Percentiles rank a stretch among this genome's conserved stretches.
phyloP scores from a whole-genome alignment of 306 rosid genomes.

The Lathyrus aphaca region DNA sequence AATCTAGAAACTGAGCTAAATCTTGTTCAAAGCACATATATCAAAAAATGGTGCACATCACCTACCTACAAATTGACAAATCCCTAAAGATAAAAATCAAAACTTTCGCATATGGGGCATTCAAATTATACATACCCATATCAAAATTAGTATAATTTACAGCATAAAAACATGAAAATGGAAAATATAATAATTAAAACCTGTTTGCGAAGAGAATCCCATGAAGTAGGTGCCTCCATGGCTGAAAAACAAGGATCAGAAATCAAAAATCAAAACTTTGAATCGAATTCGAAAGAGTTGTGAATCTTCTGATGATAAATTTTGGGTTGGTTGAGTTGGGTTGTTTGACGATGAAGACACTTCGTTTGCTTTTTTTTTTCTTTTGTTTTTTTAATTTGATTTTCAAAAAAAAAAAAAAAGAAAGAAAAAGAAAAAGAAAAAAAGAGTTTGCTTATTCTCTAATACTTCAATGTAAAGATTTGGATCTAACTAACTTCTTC shows the following conservation, averaged over 20 bases:
- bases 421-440: background rate
- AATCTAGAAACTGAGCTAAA: conserved; percentile 3
- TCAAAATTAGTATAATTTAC: background rate
- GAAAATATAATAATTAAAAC: conserved; percentile 37
- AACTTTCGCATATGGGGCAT: background rate
- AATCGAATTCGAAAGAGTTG: background rate
- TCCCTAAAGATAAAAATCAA: conserved; percentile 18
- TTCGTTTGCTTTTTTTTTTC: conserved; percentile 39
- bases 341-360: conserved; percentile 68
- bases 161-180: conserved; percentile 1
- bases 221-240: conserved; percentile 83
- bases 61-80: conserved; percentile 31
- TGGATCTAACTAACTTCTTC: no score
- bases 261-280: background rate
- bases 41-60: conserved; percentile 4
- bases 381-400: background rate
- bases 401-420: no score
- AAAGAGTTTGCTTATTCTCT: background rate
- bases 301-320: background rate
- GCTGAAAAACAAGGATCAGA: conserved; percentile 31
- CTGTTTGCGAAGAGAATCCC: conserved; percentile 98
- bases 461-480: background rate
- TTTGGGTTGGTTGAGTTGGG: conserved; percentile 20
- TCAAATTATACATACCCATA: conserved; percentile 22
- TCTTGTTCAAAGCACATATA: background rate